Percentiles rank a stretch among this genome's conserved stretches.
Evolutionary conservation across 2,329 filamentous ascomycete species (phyloP).

Genomic region (Fonsecaea erecta): DNA sequence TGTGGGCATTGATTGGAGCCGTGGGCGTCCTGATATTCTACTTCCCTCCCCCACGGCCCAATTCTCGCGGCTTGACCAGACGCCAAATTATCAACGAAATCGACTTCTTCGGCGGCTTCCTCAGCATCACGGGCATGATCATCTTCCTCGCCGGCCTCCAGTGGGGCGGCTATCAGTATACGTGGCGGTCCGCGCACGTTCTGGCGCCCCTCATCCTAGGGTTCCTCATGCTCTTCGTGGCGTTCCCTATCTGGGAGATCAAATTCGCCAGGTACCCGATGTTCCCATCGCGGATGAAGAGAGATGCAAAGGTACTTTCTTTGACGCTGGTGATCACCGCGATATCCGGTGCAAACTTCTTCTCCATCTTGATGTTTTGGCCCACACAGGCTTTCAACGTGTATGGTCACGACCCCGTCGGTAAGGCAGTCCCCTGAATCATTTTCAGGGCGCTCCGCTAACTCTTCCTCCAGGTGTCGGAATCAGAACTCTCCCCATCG

Average conservation of each 20-base stretch:
- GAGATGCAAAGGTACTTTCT: conserved; percentile 55
- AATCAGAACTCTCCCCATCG: conserved; percentile 67
- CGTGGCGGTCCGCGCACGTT: conserved; percentile 50
- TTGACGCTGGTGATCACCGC: conserved; percentile 62
- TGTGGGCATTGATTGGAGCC: conserved; percentile 50
- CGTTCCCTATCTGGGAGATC: conserved; percentile 53
- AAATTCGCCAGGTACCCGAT: conserved; percentile 53
- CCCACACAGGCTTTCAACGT: conserved; percentile 67
- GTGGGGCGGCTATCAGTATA: conserved; percentile 58
- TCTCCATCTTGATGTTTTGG: conserved; percentile 62
- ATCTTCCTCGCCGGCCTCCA: conserved; percentile 48
- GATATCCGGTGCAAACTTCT: conserved; percentile 64
- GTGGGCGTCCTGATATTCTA: conserved; percentile 51
- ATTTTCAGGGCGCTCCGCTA: background rate
- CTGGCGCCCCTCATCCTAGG: conserved; percentile 52
- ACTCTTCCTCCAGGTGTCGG: conserved; percentile 51
- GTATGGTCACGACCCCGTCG: conserved; percentile 65
- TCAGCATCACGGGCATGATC: conserved; percentile 52
- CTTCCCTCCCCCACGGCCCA: conserved; percentile 50
- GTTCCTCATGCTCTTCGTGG: conserved; percentile 41
- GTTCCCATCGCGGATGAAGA: conserved; percentile 50
- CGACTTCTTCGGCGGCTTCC: conserved; percentile 56
- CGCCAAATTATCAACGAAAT: conserved; percentile 50
- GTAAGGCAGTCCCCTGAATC: conserved; percentile 23
- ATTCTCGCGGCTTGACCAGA: conserved; percentile 30